phyloP scores from a whole-genome alignment of 768 basidiomycete genomes.

The Cystofilobasidium macerans region DNA sequence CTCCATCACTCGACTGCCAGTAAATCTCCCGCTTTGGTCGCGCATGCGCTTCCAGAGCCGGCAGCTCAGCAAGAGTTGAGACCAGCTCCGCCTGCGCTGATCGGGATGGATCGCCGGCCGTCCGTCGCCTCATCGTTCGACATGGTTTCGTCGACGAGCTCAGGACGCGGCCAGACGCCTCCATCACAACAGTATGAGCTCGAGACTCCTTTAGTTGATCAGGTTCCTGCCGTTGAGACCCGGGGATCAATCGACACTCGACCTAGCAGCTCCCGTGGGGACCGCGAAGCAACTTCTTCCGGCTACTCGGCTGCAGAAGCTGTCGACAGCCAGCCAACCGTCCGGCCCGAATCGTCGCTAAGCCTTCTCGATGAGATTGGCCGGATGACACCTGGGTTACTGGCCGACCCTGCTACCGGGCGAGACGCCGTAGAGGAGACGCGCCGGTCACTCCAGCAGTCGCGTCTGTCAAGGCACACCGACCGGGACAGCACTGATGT shows the following conservation, averaged over 20 bases:
- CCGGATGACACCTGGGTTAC: constrained; percentile 15
- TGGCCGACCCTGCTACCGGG: background rate
- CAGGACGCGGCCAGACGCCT: background rate
- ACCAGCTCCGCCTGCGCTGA: too few species aligned
- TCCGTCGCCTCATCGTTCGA: background rate
- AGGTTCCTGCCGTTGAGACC: too few species aligned
- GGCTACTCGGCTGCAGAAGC: too few species aligned
- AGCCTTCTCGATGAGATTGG: constrained; percentile 25
- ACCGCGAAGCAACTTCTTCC: too few species aligned
- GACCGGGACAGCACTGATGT: constrained; percentile 3
- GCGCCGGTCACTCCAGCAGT: background rate
- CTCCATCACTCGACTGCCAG: background rate
- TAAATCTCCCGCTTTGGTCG: background rate
- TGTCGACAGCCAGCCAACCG: background rate
- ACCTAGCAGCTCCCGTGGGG: too few species aligned
- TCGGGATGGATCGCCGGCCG: too few species aligned
- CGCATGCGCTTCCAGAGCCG: too few species aligned
- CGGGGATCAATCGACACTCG: too few species aligned
- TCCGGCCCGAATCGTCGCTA: background rate
- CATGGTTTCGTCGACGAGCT: background rate
- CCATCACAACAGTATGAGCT: too few species aligned
- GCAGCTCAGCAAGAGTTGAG: too few species aligned
- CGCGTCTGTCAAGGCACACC: background rate
- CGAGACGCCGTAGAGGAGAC: background rate
- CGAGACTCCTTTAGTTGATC: too few species aligned